Base-by-base conservation (phyloP, 208 protist genomes). In the Trypanosoma conorhini region DNA sequence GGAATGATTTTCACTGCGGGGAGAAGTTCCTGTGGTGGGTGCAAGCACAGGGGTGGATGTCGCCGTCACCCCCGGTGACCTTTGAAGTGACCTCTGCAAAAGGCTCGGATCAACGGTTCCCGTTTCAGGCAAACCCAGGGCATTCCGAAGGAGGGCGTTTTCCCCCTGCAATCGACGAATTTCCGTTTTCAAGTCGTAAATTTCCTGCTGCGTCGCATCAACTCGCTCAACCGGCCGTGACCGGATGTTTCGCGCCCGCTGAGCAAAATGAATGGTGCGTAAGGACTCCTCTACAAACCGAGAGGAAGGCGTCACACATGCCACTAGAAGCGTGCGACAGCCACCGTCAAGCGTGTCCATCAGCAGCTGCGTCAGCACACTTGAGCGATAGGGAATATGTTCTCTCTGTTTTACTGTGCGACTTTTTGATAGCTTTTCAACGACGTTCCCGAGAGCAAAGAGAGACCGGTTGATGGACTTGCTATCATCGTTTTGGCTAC, bases 391-490 rank as follows among this genome's bases (percentile, higher is more conserved):
- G n/a, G 88, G 84, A 42, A 97, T 86, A 64, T 89, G 91, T 26
- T 75, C 68, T 13, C 56, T 56, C 22, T 60, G 63, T n/a, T 26
- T 19, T 19, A 69, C 19, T 15, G 33, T 52, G 42, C 63, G 51
- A 4, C 61, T 69, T 26, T 67, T 71, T 3, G 91, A 94, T 12
- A 98, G 82, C 38, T 74, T 69, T 69, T 90, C 85, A 50, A 98
- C 81, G 26, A 98, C 94, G 72, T 91, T 91, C 51, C 92, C 88
- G 4, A 98, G 85, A 0, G 92, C 95, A 66, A 92, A 94, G 51
- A 98, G 84, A 7, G 86, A 94, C 63, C 84, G 85, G 74, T 98
- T 98, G 66, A 98, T 98, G 30, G 82, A 84, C 55, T 89, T 86
- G 55, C 89, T 94, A 64, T 98, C 94, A 35, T 82, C 63, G 40